Base-by-base conservation (phyloP, 2,329 filamentous ascomycete species). In the Diaporthe capsici region DNA sequence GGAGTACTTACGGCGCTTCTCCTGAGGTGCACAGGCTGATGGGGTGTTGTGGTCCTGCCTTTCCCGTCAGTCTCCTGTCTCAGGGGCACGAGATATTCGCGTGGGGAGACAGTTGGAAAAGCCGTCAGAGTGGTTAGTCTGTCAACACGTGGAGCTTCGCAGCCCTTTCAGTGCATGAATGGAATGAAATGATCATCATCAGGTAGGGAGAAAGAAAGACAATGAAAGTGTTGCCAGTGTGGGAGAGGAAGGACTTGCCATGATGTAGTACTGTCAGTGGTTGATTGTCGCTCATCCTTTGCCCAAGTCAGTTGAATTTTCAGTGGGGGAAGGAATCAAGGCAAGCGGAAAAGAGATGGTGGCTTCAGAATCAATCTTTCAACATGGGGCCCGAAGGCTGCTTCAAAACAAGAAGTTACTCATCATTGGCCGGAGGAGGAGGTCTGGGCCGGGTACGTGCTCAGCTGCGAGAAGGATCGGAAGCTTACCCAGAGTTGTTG, bases 261-360 rank as follows among this genome's bases (percentile, higher is more conserved):
- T 58, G 55, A 58, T 37, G 55, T 10, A 28, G 20, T 31, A 0
- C 28, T 17, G 53, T 17, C 13, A 31, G 28, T 20, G 25, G 20
- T 55, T 20, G 25, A 55, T 37, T 37, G 8, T 9, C 4, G 17
- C 6, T 58, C 31, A 20, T 7, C 2, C 37, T 3, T 1, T 37
- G 55, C 55, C 9, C 20, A 20, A 2, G 4, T 60, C 22, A 58
- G 55, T 37, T 58, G 34, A 34, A 8, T 7, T 6, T 12, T 60
- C 34, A 13, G 31, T 5, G 1, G 1, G 9, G 17, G 37, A n/a
- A n/a, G 4, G 22, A 0, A 25, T 31, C 13, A 60, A 42, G 34
- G 20, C 3, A 12, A 22, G 4, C 0, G 1, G 34, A 8, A 0
- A 1, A 39, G 2, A 2, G 22, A n/a, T 22, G 17, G n/a, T n/a